Percentiles rank a stretch among this genome's conserved stretches.
Conservation (phyloP, 2,329 filamentous ascomycete genomes). For the Zelopaecilomyces penicillatus region DNA sequence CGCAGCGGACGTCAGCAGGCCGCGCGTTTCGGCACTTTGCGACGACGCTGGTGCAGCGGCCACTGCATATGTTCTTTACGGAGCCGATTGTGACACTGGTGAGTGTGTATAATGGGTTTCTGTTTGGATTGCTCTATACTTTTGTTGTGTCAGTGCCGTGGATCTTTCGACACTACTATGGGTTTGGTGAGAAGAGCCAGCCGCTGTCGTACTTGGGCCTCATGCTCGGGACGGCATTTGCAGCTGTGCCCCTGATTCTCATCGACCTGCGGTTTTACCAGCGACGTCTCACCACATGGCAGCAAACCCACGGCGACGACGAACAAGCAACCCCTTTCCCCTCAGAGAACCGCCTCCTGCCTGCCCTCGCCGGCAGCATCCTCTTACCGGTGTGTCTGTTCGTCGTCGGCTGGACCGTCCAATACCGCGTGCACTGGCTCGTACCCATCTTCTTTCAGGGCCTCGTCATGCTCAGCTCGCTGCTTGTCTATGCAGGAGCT, state of each 20-base stretch:
- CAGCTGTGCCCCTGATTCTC: constrained; percentile 31
- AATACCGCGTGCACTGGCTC: constrained; percentile 15
- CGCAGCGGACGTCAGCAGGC: constrained; percentile 16
- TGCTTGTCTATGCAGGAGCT: constrained; percentile 19
- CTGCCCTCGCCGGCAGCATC: constrained; percentile 53
- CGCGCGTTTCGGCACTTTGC: constrained; percentile 19
- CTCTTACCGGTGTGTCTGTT: constrained; percentile 57
- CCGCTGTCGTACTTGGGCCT: constrained; percentile 62
- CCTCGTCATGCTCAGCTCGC: constrained; percentile 17
- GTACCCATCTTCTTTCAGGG: constrained; percentile 18
- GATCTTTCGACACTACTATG: constrained; percentile 53
- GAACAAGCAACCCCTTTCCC: constrained; percentile 38
- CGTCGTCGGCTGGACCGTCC: constrained; percentile 58
- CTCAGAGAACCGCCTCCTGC: constrained; percentile 57
- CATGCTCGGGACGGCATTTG: constrained; percentile 55
- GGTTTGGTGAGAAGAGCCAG: constrained; percentile 51
- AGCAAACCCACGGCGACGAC: constrained; percentile 37
- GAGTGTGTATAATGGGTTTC: constrained; percentile 57
- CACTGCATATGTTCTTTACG: constrained; percentile 60
- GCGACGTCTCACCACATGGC: constrained; percentile 38
- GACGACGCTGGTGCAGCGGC: constrained; percentile 46
- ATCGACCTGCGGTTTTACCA: constrained; percentile 48
- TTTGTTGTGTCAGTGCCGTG: constrained; percentile 56
- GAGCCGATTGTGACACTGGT: constrained; percentile 63
- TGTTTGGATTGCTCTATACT: constrained; percentile 51